These are phyloP conservation scores for Cladosporium sp. DNA, from an alignment of 2,329 filamentous ascomycete genomes.

Conservation along the genomic window DNA sequence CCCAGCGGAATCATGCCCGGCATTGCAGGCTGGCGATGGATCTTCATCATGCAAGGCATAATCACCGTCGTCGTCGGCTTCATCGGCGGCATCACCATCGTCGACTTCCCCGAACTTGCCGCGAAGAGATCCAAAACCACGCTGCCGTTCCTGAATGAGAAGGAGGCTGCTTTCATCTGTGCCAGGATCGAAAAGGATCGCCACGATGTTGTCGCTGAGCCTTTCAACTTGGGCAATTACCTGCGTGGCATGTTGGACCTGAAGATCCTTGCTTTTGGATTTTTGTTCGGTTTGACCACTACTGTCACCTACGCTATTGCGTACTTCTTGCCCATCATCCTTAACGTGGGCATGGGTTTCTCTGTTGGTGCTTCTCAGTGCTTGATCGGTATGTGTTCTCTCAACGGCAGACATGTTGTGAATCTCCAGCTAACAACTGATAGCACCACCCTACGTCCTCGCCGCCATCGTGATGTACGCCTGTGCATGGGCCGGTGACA, in stretches of 20 bases:
- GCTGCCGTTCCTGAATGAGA: constrained; percentile 46
- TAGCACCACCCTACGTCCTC: constrained; percentile 36
- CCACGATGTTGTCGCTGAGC: constrained; percentile 50
- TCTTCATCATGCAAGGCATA: constrained; percentile 27
- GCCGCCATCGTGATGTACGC: constrained; percentile 39
- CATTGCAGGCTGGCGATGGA: constrained; percentile 49
- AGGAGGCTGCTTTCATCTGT: constrained; percentile 52
- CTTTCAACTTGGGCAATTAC: constrained; percentile 45
- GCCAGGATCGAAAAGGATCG: constrained; percentile 55
- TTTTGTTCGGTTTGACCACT: constrained; percentile 60
- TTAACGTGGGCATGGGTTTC: constrained; percentile 39
- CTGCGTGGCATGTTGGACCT: constrained; percentile 44
- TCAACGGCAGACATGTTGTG: not conserved
- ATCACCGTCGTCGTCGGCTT: constrained; percentile 44
- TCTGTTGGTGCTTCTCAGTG: constrained; percentile 32
- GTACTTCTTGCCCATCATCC: constrained; percentile 42
- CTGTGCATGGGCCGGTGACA: constrained; percentile 35
- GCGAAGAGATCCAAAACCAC: constrained; percentile 39
- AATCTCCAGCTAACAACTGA: not conserved
- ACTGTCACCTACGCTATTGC: constrained; percentile 46
- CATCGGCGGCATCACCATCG: constrained; percentile 44
- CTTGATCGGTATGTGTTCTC: constrained; percentile 27
- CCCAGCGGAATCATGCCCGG: constrained; percentile 34
- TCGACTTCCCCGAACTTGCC: constrained; percentile 46
- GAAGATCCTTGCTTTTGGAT: constrained; percentile 58